phyloP scores from a whole-genome alignment of 495 filamentous ascomycete genomes.

The Cercophora newfieldiana region DNA sequence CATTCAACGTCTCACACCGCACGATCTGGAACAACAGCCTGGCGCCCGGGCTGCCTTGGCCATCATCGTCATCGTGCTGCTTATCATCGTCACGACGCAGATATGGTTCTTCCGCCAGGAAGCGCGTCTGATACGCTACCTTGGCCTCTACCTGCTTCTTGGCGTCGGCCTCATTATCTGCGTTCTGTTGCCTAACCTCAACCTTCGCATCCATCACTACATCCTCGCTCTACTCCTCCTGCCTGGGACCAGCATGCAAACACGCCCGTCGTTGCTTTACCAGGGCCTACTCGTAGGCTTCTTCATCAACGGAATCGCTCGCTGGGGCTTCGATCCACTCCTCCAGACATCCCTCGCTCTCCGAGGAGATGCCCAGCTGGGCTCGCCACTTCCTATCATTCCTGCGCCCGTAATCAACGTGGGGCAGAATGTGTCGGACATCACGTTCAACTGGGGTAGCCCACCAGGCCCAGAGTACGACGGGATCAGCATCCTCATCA shows the following conservation, averaged over 20 bases:
- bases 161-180: conserved; percentile 61
- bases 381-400: conserved; percentile 67
- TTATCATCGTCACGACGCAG: conserved; percentile 63
- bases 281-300: conserved; percentile 85
- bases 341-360: conserved; percentile 79
- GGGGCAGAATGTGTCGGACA: conserved; percentile 36
- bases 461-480: conserved; percentile 64
- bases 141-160: conserved; percentile 68
- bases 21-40: conserved; percentile 74
- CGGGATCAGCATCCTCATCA: conserved; percentile 85
- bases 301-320: conserved; percentile 88
- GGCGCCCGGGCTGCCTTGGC: conserved; percentile 72
- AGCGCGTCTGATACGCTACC: conserved; percentile 65
- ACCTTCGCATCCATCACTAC: conserved; percentile 91
- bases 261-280: conserved; percentile 71
- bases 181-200: conserved; percentile 74
- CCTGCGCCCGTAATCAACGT: conserved; percentile 46
- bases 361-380: conserved; percentile 67
- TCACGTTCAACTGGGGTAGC: conserved; percentile 56
- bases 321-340: conserved; percentile 90
- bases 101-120: conserved; percentile 73
- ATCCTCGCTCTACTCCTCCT: conserved; percentile 80
- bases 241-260: conserved; percentile 83
- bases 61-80: conserved; percentile 62
- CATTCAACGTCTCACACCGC: conserved; percentile 71